Evolutionary conservation across 768 basidiomycete genomes (phyloP).

Genomic region (Leccinum imitatum): DNA sequence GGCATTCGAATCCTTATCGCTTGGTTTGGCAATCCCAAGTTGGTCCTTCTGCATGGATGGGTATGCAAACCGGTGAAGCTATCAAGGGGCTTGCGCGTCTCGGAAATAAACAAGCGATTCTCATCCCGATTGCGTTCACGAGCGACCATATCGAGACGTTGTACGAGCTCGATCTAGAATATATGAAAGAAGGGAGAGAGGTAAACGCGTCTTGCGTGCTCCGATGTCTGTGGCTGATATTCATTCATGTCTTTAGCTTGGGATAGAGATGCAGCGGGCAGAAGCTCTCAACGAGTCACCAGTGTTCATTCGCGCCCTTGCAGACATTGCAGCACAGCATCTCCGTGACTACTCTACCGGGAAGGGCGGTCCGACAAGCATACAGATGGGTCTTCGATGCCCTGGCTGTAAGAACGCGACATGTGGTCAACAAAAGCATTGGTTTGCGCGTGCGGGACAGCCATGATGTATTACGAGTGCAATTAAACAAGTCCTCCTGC

Average conservation of each 20-base stretch:
- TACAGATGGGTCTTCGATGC: conserved; percentile 85
- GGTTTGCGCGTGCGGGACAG: conserved; percentile 79
- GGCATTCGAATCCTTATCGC: conserved; percentile 81
- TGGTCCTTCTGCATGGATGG: conserved; percentile 97
- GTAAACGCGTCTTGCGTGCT: conserved; percentile 42
- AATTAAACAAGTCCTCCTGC: not conserved
- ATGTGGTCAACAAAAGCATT: conserved; percentile 84
- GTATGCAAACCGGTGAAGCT: conserved; percentile 91
- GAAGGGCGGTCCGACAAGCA: conserved; percentile 59
- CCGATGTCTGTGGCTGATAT: not conserved
- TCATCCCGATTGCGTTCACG: conserved; percentile 97
- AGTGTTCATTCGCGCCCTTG: conserved; percentile 91
- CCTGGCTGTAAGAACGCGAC: conserved; percentile 91
- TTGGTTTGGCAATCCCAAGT: conserved; percentile 98
- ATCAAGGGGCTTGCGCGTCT: conserved; percentile 82
- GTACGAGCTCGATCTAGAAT: conserved; percentile 95
- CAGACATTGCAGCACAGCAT: conserved; percentile 86
- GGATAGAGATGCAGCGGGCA: conserved; percentile 85
- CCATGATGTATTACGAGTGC: conserved; percentile 31
- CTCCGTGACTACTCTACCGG: conserved; percentile 61
- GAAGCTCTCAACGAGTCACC: conserved; percentile 95
- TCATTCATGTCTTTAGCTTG: conserved; percentile 54
- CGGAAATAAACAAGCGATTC: conserved; percentile 71
- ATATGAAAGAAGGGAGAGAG: conserved; percentile 86
- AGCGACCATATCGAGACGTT: conserved; percentile 99